Conservation (phyloP, 2,329 filamentous ascomycete genomes). For the Penicillium psychrosexuale region DNA sequence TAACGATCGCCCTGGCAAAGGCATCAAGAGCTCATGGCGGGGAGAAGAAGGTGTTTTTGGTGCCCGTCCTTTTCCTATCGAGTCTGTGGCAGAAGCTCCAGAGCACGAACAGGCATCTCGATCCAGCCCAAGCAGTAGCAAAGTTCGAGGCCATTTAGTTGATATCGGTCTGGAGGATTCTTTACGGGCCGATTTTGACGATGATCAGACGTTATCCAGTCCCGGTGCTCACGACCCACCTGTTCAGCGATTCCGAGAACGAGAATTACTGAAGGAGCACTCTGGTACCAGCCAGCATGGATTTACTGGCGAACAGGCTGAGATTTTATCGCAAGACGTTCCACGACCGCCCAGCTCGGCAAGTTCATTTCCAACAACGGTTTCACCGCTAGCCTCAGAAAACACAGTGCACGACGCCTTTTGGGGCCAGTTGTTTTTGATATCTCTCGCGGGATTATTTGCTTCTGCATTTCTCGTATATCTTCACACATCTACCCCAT, state of each 20-base stretch:
- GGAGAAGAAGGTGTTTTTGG: conserved; percentile 45
- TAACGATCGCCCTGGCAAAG: conserved; percentile 42
- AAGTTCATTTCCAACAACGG: conserved; percentile 54
- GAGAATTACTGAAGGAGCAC: conserved; percentile 39
- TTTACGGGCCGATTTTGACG: conserved; percentile 45
- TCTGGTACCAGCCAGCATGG: conserved; percentile 41
- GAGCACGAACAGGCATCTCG: conserved; percentile 33
- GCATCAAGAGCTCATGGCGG: conserved; percentile 58
- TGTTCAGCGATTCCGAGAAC: conserved; percentile 55
- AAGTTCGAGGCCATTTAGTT: conserved; percentile 68
- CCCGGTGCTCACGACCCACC: conserved; percentile 48
- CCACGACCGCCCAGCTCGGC: conserved; percentile 50
- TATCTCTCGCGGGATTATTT: conserved; percentile 77
- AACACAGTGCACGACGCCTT: conserved; percentile 82
- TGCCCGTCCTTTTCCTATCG: conserved; percentile 38
- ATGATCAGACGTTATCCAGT: conserved; percentile 42
- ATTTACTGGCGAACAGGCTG: conserved; percentile 52
- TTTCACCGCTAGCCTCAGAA: conserved; percentile 61
- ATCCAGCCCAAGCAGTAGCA: conserved; percentile 45
- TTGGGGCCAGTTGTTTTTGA: conserved; percentile 86
- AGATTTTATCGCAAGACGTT: conserved; percentile 47
- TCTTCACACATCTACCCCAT: conserved; percentile 75
- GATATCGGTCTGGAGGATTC: conserved; percentile 79
- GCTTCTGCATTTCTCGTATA: conserved; percentile 87
- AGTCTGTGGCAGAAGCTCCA: conserved; percentile 34